Evolutionary conservation across 2,329 filamentous ascomycete genomes (phyloP), one percentile per base, ranked within the genome.

Genomic region (Alternaria sp.): DNA sequence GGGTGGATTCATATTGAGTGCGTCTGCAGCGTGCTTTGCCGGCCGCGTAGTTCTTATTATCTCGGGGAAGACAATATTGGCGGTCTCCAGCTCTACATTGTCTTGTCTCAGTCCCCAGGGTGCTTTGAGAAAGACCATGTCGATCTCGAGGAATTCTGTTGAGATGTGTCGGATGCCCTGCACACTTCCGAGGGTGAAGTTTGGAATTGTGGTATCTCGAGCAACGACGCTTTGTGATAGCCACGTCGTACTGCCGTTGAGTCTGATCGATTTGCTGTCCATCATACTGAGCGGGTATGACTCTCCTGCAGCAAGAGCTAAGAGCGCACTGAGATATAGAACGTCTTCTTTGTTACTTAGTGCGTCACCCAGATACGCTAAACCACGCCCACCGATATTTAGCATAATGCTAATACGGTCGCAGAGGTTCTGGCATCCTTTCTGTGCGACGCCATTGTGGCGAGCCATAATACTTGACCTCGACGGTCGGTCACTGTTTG

Each of bases 341-440:
- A 65, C 26, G 2, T 61, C 51, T 7, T 67, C 65, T 13, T 13
- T 49, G n/a, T 28, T 59, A 4, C 31, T 31, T 8, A 56, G 2
- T 5, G 23, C 26, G 0, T 34, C 36, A 17, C 62, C 65, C 5
- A 13, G 34, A 14, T 67, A 67, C 3, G 65, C 62, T n/a, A 67
- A 49, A 10, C 44, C 62, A 24, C 63, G 37, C 4, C 60, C 56
- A 44, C 51, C 50, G 45, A 61, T 63, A 8, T 67, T 67, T 14
- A 67, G 51, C 51, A 62, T 61, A 28, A 67, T 54, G 31, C 62
- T 63, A 7, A 67, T 26, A 10, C 53, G 60, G 24, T 67, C 65
- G n/a, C 46, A 39, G 29, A 56, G 6, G 8, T 59, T 29, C 24
- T 51, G 21, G 14, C 60, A 65, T 5, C 62, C 65, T 37, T 62